Percentiles rank a stretch among this genome's conserved stretches.
phyloP scores from a whole-genome alignment of 805 yeast species.

The Nakazawaea wickerhamii region DNA sequence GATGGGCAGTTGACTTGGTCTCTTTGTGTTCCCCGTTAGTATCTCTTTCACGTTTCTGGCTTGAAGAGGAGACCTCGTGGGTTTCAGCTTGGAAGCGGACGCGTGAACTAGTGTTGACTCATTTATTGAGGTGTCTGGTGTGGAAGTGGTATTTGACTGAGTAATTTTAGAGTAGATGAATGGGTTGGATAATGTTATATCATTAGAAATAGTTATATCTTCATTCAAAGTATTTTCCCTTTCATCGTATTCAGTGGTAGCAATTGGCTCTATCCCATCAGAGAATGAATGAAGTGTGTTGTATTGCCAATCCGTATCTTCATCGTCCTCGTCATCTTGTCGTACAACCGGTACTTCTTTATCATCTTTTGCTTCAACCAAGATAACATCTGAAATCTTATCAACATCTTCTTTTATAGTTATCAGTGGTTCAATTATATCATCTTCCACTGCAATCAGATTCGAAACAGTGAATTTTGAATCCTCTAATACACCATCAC shows the following conservation, averaged over 20 bases:
- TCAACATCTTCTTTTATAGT: not conserved
- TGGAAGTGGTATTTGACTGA: not conserved
- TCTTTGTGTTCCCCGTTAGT: not conserved
- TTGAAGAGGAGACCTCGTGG: not conserved
- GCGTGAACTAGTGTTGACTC: not conserved
- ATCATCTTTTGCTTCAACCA: too few relatives aligned
- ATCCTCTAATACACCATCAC: not conserved
- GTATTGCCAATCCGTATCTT: conserved; percentile 13
- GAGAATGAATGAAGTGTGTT: conserved; percentile 13
- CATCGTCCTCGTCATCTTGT: not conserved
- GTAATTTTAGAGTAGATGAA: conserved; percentile 18
- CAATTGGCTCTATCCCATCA: conserved; percentile 1
- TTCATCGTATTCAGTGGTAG: not conserved
- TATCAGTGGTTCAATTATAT: not conserved
- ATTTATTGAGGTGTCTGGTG: not conserved
- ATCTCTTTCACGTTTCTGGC: not conserved
- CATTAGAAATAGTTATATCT: conserved; percentile 12
- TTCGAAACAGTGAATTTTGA: not conserved
- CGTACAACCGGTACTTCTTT: too few relatives aligned
- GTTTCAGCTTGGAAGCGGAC: not conserved
- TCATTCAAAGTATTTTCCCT: conserved; percentile 9
- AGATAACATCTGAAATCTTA: too few relatives aligned
- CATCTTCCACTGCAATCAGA: not conserved
- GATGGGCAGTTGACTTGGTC: not conserved
- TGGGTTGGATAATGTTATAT: conserved; percentile 20